phyloP scores from a whole-genome alignment of 192 early-diverging fungal genomes.

The Cladochytrium replicatum region DNA sequence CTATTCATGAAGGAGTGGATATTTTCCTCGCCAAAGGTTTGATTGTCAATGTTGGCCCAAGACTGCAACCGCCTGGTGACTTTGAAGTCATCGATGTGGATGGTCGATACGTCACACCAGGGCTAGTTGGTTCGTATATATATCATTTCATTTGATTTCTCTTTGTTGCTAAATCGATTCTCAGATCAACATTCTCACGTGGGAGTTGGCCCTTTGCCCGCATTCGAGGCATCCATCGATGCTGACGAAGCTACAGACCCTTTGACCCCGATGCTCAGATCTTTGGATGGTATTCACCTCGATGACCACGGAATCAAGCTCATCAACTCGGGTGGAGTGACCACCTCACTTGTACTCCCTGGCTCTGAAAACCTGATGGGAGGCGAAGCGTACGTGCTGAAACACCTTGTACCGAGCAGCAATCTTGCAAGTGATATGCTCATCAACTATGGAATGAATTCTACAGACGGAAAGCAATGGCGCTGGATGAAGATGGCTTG shows the following conservation, averaged over 20 bases:
- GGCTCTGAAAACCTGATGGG: slow-evolving; percentile 68
- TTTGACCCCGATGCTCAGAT: slow-evolving; percentile 49
- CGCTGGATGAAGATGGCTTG: slow-evolving; percentile 78
- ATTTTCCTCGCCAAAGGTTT: slow-evolving; percentile 46
- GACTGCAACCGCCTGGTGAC: too few relatives aligned
- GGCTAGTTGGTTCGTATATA: slow-evolving; percentile 63
- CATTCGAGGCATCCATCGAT: slow-evolving; percentile 39
- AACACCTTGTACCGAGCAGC: slow-evolving; percentile 40
- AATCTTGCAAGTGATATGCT: slow-evolving; percentile 57
- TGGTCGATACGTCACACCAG: slow-evolving; percentile 59
- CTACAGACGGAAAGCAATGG: slow-evolving; percentile 32
- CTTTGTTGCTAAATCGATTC: neutral
- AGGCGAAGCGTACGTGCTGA: slow-evolving; percentile 61
- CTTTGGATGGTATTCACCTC: slow-evolving; percentile 54
- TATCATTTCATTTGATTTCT: too few relatives aligned
- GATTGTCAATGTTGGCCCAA: slow-evolving; percentile 42
- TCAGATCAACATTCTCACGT: slow-evolving; percentile 65
- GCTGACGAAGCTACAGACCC: slow-evolving; percentile 57
- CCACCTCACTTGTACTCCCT: slow-evolving; percentile 63
- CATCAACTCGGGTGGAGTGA: too few relatives aligned
- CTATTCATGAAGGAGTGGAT: slow-evolving; percentile 28
- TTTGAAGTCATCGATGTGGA: slow-evolving; percentile 42
- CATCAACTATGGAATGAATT: slow-evolving; percentile 36
- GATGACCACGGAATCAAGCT: too few relatives aligned
- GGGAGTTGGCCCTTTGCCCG: slow-evolving; percentile 57